Base-by-base conservation (phyloP, 106 monocot species). In the Dendrobium officinale region DNA sequence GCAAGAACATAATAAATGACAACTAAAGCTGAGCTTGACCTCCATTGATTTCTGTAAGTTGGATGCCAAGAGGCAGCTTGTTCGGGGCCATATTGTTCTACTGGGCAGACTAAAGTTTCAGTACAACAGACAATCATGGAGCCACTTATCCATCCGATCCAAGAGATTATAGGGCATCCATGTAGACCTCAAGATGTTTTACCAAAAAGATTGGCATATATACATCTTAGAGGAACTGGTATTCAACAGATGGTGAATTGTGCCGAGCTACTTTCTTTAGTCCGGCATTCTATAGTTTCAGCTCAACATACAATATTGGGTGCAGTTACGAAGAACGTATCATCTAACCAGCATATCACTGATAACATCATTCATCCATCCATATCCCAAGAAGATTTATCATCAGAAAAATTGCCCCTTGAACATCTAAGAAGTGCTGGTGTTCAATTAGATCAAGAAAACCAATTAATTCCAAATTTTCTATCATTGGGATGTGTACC, bases 401-500 rank as follows among this genome's bases (percentile, higher is more conserved):
- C 29, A 8, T 56, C 42, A 16, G 80, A 83, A 61, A 80, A 77
- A 79, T 43, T 54, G 18, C 10, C 18, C 17, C 17, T 66, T 66
- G 80, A 78, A 77, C 59, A 48, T 31, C 31, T 54, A 22, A 61
- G 20, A 55, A 80, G 64, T 9, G 59, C 27, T 56, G 15, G 45
- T 70, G 44, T 75, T 74, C 47, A 55, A 40, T 22, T 44, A 73
- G 81, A 82, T 26, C 55, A 26, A 20, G 78, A 45, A 66, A 77
- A 24, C 54, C 77, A 20, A 22, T 44, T 77, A 31, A 20, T 22
- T 9, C 80, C 81, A 29, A 76, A 81, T 13, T 82, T 84, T 80
- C 80, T 79, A 2, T 70, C 85, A 54, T 13, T 70, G 42, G 72
- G 79, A 2, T 82, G 85, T 44, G 56, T 88, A 42, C 84, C 88